Conservation (phyloP, 371 early-diverging fungal species). For the Syncephalastrum monosporum region DNA sequence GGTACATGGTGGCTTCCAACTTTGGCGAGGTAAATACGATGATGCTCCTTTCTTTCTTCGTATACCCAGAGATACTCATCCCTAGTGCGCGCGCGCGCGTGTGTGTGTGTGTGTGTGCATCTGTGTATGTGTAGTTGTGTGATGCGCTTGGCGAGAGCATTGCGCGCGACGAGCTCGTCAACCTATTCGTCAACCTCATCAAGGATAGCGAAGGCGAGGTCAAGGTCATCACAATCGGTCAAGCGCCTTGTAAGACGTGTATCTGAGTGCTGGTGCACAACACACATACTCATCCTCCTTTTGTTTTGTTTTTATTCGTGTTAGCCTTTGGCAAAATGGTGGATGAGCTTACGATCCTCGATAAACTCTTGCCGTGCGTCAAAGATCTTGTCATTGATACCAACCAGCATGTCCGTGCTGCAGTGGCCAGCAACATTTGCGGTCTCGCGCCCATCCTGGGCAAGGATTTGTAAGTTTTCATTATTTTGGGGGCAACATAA, state of each 20-base stretch:
- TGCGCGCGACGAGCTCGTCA: slow-evolving; percentile 36
- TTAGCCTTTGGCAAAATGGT: slow-evolving; percentile 72
- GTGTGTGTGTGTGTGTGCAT: no score
- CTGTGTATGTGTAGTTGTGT: slow-evolving; percentile 23
- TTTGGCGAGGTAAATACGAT: slow-evolving; percentile 71
- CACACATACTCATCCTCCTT: background rate
- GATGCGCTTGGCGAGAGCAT: slow-evolving; percentile 36
- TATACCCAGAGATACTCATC: background rate
- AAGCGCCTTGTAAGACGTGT: slow-evolving; percentile 68
- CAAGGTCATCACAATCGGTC: slow-evolving; percentile 83
- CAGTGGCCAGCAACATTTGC: slow-evolving; percentile 92
- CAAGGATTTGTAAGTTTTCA: slow-evolving; percentile 72
- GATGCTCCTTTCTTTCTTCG: background rate
- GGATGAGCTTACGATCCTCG: slow-evolving; percentile 75
- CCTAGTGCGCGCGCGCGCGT: no score
- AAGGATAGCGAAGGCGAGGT: slow-evolving; percentile 98
- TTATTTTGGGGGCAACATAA: no score
- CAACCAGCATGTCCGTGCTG: slow-evolving; percentile 95
- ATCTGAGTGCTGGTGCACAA: no score
- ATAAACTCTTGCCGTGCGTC: slow-evolving; percentile 85
- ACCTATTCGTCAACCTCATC: slow-evolving; percentile 66
- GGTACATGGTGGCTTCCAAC: slow-evolving; percentile 96
- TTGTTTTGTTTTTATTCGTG: background rate
- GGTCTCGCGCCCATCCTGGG: slow-evolving; percentile 93
- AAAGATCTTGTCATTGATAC: slow-evolving; percentile 93